These are phyloP conservation scores for Trichophyton equinum DNA, from an alignment of 2,329 filamentous ascomycete genomes.

Conservation along the genomic window DNA sequence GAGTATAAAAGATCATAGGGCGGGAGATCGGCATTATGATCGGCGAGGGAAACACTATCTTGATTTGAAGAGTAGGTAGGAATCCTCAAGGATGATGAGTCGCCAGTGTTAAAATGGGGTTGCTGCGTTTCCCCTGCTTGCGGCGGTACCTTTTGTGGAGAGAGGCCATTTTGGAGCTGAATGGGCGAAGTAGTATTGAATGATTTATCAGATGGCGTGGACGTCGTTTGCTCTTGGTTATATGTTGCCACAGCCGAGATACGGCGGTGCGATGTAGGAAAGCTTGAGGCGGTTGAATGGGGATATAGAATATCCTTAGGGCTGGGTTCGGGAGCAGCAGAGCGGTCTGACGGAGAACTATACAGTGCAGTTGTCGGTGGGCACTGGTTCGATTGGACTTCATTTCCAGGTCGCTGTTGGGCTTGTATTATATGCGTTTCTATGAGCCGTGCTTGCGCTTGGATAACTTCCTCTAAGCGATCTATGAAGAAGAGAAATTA, in stretches of 20 bases:
- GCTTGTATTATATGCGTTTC: slow-evolving; percentile 40
- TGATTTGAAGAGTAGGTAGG: slow-evolving; percentile 43
- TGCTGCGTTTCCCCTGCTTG: slow-evolving; percentile 17
- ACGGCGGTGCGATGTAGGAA: slow-evolving; percentile 34
- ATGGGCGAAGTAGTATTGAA: slow-evolving; percentile 18
- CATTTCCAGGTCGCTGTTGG: background rate
- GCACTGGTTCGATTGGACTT: background rate
- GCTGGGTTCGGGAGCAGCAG: slow-evolving; percentile 41
- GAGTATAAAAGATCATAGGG: slow-evolving; percentile 63
- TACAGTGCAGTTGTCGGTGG: slow-evolving; percentile 19
- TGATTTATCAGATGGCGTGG: slow-evolving; percentile 26
- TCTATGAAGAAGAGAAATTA: slow-evolving; percentile 29
- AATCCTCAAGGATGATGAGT: slow-evolving; percentile 31
- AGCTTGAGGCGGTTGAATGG: slow-evolving; percentile 43
- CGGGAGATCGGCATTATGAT: slow-evolving; percentile 54
- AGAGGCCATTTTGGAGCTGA: slow-evolving; percentile 16
- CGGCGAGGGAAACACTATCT: slow-evolving; percentile 30
- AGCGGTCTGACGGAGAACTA: slow-evolving; percentile 41
- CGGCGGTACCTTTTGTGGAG: slow-evolving; percentile 17
- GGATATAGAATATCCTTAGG: slow-evolving; percentile 49
- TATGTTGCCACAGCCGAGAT: slow-evolving; percentile 32
- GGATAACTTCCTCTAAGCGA: slow-evolving; percentile 53
- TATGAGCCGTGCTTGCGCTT: slow-evolving; percentile 54
- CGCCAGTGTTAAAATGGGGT: slow-evolving; percentile 34
- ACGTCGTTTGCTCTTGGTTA: slow-evolving; percentile 37